Conservation (phyloP, 1,284 basidiomycete species). For the Ustilago sp. region DNA sequence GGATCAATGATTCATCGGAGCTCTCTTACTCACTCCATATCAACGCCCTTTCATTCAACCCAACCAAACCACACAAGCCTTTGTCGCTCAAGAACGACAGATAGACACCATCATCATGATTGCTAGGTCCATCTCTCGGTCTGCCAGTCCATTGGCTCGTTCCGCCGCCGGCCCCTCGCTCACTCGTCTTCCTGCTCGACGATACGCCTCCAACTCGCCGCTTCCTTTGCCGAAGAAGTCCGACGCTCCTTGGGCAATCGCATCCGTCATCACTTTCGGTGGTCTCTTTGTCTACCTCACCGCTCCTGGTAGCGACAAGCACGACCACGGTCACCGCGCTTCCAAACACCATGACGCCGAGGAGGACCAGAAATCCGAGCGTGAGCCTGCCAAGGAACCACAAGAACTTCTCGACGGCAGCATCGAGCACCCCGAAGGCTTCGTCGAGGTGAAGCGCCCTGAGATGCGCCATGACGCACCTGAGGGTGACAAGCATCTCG, state of each 20-base stretch:
- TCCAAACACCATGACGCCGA: slow-evolving; percentile 36
- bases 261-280: slow-evolving; percentile 53
- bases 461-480: slow-evolving; percentile 46
- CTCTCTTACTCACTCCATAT: neutral
- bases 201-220: slow-evolving; percentile 27
- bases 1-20: too few relatives aligned
- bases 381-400: slow-evolving; percentile 37
- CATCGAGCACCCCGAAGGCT: slow-evolving; percentile 56
- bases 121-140: slow-evolving; percentile 25
- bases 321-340: slow-evolving; percentile 27
- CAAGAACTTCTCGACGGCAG: slow-evolving; percentile 46
- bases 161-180: slow-evolving; percentile 25
- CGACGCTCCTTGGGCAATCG: slow-evolving; percentile 55
- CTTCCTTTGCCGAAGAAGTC: slow-evolving; percentile 14
- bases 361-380: slow-evolving; percentile 15
- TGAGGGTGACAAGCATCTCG: slow-evolving; percentile 49
- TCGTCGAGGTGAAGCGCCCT: slow-evolving; percentile 49
- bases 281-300: slow-evolving; percentile 56
- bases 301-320: slow-evolving; percentile 38
- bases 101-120: slow-evolving; percentile 26
- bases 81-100: neutral
- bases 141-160: slow-evolving; percentile 33
- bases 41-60: slow-evolving; percentile 3
- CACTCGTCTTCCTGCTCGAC: slow-evolving; percentile 23
- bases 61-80: neutral